phyloP scores from a whole-genome alignment of 805 yeast genomes.

The Wickerhamiella dianesei region DNA sequence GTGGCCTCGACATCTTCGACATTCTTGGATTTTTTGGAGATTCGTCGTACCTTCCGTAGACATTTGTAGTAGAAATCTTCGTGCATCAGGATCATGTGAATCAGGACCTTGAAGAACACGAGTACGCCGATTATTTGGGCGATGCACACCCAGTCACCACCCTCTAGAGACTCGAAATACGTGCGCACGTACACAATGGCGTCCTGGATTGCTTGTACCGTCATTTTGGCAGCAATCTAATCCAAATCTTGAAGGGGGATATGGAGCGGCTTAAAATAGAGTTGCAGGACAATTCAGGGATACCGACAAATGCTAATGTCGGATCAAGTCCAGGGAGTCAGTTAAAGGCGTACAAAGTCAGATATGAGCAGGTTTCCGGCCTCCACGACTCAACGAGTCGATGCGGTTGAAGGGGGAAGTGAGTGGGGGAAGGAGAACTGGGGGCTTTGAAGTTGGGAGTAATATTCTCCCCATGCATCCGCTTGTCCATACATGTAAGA shows the following conservation, averaged over 20 bases:
- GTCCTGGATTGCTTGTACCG: not conserved
- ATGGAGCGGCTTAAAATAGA: not conserved
- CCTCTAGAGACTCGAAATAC: not conserved
- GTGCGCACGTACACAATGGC: not conserved
- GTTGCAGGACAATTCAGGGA: too few species aligned
- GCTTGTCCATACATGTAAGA: too few species aligned
- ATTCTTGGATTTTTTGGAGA: not conserved
- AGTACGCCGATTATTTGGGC: not conserved
- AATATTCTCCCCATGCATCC: too few species aligned
- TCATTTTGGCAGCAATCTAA: not conserved
- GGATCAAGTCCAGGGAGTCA: not conserved
- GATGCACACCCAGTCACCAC: not conserved
- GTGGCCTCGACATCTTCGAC: not conserved
- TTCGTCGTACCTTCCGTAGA: not conserved
- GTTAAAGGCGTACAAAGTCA: not conserved
- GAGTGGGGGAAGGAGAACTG: too few species aligned
- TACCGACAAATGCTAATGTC: too few species aligned
- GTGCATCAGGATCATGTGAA: not conserved
- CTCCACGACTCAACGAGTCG: too few species aligned
- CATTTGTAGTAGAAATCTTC: not conserved
- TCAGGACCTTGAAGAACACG: not conserved
- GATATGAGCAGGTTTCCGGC: too few species aligned
- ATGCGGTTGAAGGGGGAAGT: too few species aligned
- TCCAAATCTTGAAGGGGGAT: too few species aligned
- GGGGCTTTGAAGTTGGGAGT: too few species aligned